Percentiles rank a stretch among this genome's conserved stretches.
Evolutionary conservation across 2,329 filamentous ascomycete species (phyloP).

Genomic region (Apiospora phragmitis): DNA sequence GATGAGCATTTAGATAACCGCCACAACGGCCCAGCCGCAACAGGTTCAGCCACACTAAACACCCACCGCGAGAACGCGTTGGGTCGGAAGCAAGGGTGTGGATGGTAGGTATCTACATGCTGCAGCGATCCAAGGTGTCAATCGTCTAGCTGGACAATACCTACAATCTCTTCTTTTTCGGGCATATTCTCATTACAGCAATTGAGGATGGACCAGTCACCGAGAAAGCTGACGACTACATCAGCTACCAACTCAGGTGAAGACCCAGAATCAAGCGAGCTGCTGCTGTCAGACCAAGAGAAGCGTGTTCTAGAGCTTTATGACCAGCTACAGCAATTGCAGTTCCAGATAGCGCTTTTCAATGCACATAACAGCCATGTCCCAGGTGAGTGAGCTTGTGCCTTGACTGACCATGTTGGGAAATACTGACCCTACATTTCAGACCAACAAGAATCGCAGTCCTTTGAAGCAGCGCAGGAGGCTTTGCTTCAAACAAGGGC

Average conservation of each 20-base stretch:
- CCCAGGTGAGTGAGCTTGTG: constrained; percentile 31
- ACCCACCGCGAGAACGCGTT: not conserved
- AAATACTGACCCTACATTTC: not conserved
- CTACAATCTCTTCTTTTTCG: not conserved
- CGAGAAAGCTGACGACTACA: not conserved
- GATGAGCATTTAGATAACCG: not conserved
- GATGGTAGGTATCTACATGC: not conserved
- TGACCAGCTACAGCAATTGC: constrained; percentile 69
- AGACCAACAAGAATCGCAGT: constrained; percentile 14
- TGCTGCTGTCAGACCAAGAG: constrained; percentile 67
- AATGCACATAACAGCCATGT: constrained; percentile 45
- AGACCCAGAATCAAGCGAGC: constrained; percentile 33
- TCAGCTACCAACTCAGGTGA: constrained; percentile 15
- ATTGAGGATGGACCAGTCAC: not conserved
- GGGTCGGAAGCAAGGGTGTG: not conserved
- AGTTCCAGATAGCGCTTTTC: constrained; percentile 70
- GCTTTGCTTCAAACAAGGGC: constrained; percentile 71
- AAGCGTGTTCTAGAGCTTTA: constrained; percentile 67
- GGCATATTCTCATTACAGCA: not conserved
- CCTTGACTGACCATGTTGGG: constrained; percentile 15
- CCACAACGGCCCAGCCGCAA: constrained; percentile 14
- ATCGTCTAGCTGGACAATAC: not conserved
- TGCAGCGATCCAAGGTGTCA: not conserved
- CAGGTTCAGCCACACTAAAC: not conserved
- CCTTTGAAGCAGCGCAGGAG: constrained; percentile 57